Conservation (phyloP, 2,329 filamentous ascomycete species). For the Stachybotrys chartarum region DNA sequence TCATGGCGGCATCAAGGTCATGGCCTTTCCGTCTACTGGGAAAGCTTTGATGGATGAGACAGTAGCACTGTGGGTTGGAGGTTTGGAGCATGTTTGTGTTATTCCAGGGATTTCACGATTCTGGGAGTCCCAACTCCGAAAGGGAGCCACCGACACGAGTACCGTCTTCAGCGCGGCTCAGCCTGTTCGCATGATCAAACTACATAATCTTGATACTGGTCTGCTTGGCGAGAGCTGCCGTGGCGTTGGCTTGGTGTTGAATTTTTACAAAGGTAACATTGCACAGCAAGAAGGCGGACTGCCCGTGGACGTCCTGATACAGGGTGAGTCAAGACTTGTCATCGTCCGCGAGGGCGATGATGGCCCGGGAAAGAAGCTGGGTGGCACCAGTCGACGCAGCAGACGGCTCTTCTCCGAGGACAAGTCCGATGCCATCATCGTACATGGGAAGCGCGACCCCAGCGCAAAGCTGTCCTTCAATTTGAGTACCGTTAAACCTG, state of each 20-base stretch:
- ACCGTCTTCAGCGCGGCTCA: slow-evolving; percentile 50
- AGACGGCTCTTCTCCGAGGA: slow-evolving; percentile 29
- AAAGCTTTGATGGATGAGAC: slow-evolving; percentile 44
- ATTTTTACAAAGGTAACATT: slow-evolving; percentile 17
- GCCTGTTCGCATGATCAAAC: slow-evolving; percentile 47
- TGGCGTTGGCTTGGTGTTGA: slow-evolving; percentile 38
- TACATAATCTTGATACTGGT: slow-evolving; percentile 44
- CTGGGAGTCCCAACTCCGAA: slow-evolving; percentile 53
- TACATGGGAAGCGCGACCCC: slow-evolving; percentile 37
- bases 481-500: slow-evolving; percentile 37
- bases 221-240: slow-evolving; percentile 51
- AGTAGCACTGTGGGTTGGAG: slow-evolving; percentile 49
- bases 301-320: slow-evolving; percentile 46
- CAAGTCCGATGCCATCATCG: slow-evolving; percentile 46
- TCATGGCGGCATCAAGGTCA: slow-evolving; percentile 45
- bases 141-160: slow-evolving; percentile 39
- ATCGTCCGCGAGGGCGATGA: slow-evolving; percentile 47
- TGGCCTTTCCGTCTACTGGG: slow-evolving; percentile 33
- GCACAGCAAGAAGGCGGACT: slow-evolving; percentile 28
- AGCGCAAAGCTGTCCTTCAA: slow-evolving; percentile 39
- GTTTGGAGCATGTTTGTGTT: slow-evolving; percentile 48
- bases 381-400: slow-evolving; percentile 25
- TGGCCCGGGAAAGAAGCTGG: slow-evolving; percentile 34
- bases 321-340: slow-evolving; percentile 49
- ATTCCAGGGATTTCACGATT: slow-evolving; percentile 49